Conservation (phyloP, 2,329 filamentous ascomycete genomes). For the Phyllosticta capitalensis region DNA sequence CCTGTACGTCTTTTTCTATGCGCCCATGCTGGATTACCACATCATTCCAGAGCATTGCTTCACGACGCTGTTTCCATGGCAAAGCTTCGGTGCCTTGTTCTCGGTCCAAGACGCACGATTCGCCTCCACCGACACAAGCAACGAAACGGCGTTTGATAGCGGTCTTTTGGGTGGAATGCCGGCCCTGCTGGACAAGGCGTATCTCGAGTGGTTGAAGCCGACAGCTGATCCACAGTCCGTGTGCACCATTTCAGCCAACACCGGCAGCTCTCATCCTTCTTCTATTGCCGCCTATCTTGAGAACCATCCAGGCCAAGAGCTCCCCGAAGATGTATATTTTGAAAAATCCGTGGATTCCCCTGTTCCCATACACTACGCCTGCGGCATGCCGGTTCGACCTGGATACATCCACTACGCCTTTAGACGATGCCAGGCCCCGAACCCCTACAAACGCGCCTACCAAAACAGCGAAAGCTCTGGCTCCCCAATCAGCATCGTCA, state of each 20-base stretch:
- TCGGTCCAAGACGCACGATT: slow-evolving; percentile 29
- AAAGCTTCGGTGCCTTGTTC: slow-evolving; percentile 29
- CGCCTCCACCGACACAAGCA: slow-evolving; percentile 20
- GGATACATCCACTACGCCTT: not conserved
- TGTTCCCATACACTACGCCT: slow-evolving; percentile 5
- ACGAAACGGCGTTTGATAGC: slow-evolving; percentile 22
- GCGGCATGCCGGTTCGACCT: not conserved
- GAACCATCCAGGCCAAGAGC: not conserved
- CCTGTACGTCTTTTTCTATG: slow-evolving; percentile 30
- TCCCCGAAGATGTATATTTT: slow-evolving; percentile 7
- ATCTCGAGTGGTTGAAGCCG: slow-evolving; percentile 6
- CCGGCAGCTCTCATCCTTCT: not conserved
- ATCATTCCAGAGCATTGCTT: slow-evolving; percentile 31
- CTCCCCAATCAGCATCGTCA: not conserved
- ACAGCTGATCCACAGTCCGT: not conserved
- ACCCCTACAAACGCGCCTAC: not conserved
- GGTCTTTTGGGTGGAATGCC: slow-evolving; percentile 13
- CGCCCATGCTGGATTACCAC: slow-evolving; percentile 24
- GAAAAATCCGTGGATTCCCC: not conserved
- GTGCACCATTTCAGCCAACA: not conserved
- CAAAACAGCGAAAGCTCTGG: not conserved
- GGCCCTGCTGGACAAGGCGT: not conserved
- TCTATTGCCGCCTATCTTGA: not conserved
- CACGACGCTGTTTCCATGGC: slow-evolving; percentile 29
- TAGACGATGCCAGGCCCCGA: not conserved